These are phyloP conservation scores for Hypocreales sp. DNA, from an alignment of 2,329 filamentous ascomycete genomes.

Conservation along the genomic window DNA sequence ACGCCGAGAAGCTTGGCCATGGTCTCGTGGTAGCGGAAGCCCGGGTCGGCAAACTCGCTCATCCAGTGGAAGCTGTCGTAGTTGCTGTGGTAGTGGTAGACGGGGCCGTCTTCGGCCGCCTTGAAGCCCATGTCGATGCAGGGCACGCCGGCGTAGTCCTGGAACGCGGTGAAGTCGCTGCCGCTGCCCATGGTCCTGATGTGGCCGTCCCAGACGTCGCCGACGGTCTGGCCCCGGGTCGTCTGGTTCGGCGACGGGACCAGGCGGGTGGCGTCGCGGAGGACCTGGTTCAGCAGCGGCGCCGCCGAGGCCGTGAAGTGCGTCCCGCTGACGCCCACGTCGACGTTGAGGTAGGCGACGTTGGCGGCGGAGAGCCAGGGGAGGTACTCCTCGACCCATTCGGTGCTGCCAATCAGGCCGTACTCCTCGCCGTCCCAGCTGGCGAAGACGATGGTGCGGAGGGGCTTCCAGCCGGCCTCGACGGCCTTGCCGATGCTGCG, in stretches of 20 bases:
- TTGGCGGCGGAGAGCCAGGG: conserved; percentile 62
- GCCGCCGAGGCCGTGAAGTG: conserved; percentile 51
- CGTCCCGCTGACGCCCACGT: conserved; percentile 54
- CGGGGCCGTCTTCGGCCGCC: conserved; percentile 25
- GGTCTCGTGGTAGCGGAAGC: conserved; percentile 49
- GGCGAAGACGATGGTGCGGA: conserved; percentile 82
- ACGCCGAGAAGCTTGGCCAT: conserved; percentile 52
- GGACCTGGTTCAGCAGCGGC: conserved; percentile 58
- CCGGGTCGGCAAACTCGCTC: conserved; percentile 60
- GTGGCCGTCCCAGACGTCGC: conserved; percentile 47
- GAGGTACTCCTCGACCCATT: conserved; percentile 84
- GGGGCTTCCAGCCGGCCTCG: conserved; percentile 40
- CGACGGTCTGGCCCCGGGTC: conserved; percentile 52
- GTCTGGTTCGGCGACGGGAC: conserved; percentile 67
- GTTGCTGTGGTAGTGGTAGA: conserved; percentile 81
- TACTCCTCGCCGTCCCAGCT: conserved; percentile 79
- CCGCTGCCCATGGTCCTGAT: conserved; percentile 57
- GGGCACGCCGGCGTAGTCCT: conserved; percentile 54
- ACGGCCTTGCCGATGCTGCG: conserved; percentile 59
- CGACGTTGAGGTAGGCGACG: conserved; percentile 77
- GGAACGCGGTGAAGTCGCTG: conserved; percentile 61
- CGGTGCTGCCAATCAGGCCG: conserved; percentile 70
- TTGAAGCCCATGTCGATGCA: conserved; percentile 49
- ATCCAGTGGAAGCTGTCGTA: conserved; percentile 90
- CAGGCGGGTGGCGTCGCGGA: conserved; percentile 48